Evolutionary conservation across 805 yeast species (phyloP), one percentile per base, ranked within the genome.

Genomic region (Pachysolen tannophilus): DNA sequence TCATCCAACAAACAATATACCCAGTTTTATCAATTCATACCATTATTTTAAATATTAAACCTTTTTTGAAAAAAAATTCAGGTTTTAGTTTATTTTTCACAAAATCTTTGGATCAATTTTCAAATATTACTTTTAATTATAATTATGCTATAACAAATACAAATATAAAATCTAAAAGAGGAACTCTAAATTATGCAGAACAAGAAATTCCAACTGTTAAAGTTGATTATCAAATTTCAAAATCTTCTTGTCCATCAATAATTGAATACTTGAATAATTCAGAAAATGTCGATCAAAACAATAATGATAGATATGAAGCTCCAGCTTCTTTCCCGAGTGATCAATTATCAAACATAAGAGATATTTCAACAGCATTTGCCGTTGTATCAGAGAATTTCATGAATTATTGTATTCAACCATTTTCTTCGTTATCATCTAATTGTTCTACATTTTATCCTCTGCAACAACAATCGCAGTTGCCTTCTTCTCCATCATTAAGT

Each of bases 371-470:
- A 4, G 40, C 67, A 6, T 45, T 53, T 5, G 39, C 54, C 9
- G 62, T 60, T 5, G 65, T 61, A 18, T 57, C 63, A 3, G 55
- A 56, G 33, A 62, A 62, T 35, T 60, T 62, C 37, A 65, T 61
- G 33, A 61, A 55, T 38, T 62, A 50, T 37, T 61, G 65, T 33
- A 48, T 17, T 36, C 51, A 17, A 49, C 53, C 28, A 40, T 60
- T 38, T 52, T 51, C 35, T 50, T 60, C 8, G 3, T 36, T n/a
- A n/a, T 41, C 38, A 28, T 36, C 43, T n/a, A 34, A 31, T 26
- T n/a, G 18, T 18, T 37, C 15, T 18, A 31, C 19, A 16, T 42
- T 16, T 13, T 34, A 5, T 23, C 28, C 4, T n/a, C 45, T 1
- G 29, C 43, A 8, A 33, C 16, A 15, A 8, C 35, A 25, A 17